These are phyloP conservation scores for Paecilomyces variotii DNA, from an alignment of 2,329 filamentous ascomycete genomes.

Conservation along the genomic window DNA sequence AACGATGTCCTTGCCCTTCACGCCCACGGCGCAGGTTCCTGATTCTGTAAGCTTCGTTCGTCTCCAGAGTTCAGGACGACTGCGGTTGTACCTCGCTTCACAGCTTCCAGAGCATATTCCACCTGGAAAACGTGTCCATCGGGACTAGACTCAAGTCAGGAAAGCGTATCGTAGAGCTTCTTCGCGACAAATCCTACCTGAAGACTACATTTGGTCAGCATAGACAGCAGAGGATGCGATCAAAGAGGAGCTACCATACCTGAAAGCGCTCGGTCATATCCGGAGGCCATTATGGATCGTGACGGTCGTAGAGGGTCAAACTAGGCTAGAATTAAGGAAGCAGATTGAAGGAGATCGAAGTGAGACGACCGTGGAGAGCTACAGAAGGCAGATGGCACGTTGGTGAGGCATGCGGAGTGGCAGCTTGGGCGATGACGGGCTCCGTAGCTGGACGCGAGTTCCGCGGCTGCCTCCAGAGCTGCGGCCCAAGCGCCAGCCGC, in stretches of 20 bases:
- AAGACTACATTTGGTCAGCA: slow-evolving; percentile 62
- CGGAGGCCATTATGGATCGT: slow-evolving; percentile 63
- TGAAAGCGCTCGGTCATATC: slow-evolving; percentile 98
- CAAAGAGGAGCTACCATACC: slow-evolving; percentile 52
- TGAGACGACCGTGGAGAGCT: not conserved
- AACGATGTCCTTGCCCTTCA: slow-evolving; percentile 90
- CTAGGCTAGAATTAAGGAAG: not conserved
- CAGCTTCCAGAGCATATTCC: slow-evolving; percentile 97
- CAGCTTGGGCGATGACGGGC: slow-evolving; percentile 15
- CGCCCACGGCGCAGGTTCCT: slow-evolving; percentile 96
- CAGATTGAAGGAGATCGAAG: not conserved
- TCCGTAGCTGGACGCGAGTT: slow-evolving; percentile 16
- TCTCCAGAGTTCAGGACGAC: not conserved
- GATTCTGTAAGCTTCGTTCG: slow-evolving; percentile 1
- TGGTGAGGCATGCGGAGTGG: not conserved
- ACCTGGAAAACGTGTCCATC: slow-evolving; percentile 99
- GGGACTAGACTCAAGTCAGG: slow-evolving; percentile 61
- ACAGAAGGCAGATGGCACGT: not conserved
- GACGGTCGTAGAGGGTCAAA: not conserved
- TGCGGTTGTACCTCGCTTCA: slow-evolving; percentile 73
- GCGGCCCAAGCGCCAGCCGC: slow-evolving; percentile 14
- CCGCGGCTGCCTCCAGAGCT: slow-evolving; percentile 20
- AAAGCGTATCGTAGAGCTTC: slow-evolving; percentile 9
- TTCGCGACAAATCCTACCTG: slow-evolving; percentile 46
- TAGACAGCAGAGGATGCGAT: slow-evolving; percentile 8